phyloP scores from a whole-genome alignment of 441 rosid species.

The Adansonia grandidieri region DNA sequence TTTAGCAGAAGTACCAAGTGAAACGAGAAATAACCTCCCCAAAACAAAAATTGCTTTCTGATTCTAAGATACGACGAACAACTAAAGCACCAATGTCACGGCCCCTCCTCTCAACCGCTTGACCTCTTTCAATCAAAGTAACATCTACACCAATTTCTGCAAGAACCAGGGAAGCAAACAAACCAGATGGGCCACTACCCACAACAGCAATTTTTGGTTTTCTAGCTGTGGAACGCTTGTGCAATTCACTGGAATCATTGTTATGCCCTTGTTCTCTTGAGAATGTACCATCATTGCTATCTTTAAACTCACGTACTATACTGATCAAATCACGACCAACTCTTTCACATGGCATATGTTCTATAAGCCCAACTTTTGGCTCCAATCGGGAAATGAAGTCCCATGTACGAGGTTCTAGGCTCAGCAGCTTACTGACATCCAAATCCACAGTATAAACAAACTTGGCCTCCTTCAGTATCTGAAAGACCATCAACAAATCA shows the following conservation, averaged over 20 bases:
- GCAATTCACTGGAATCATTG: conserved; percentile 27
- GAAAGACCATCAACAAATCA: conserved; percentile 32
- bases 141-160: conserved; percentile 98
- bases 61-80: conserved; percentile 73
- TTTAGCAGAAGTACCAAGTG: conserved; percentile 39
- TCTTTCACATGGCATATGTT: conserved; percentile 53
- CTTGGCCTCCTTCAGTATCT: conserved; percentile 82
- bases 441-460: conserved; percentile 90
- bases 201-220: conserved; percentile 80
- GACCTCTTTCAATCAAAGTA: conserved; percentile 91
- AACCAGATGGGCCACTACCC: conserved; percentile 94
- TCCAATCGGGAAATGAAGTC: conserved; percentile 81
- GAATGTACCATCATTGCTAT: conserved; percentile 22
- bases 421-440: conserved; percentile 73
- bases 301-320: conserved; percentile 53
- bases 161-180: conserved; percentile 89
- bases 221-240: conserved; percentile 36
- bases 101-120: conserved; percentile 91
- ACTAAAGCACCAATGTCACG: conserved; percentile 88
- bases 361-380: conserved; percentile 71
- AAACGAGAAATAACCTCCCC: conserved; percentile 76
- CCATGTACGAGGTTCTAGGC: conserved; percentile 77
- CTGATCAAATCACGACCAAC: conserved; percentile 58
- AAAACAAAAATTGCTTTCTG: conserved; percentile 95
- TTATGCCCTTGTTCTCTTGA: conserved; percentile 27